phyloP scores from a whole-genome alignment of 2,329 filamentous ascomycete genomes.

The Phyllosticta citribraziliensis region DNA sequence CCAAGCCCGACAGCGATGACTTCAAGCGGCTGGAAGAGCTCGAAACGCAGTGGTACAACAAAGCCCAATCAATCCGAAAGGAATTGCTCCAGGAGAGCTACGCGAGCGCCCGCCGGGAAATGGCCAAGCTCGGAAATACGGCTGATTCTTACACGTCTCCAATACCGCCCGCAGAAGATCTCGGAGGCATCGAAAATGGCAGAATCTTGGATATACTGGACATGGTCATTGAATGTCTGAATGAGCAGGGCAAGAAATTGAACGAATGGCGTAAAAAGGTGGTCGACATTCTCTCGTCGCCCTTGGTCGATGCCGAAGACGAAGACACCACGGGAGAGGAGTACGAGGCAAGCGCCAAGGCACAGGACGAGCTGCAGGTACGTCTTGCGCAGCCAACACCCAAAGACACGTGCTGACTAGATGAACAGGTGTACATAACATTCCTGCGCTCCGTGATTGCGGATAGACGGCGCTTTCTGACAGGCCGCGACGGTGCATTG shows the following conservation, averaged over 20 bases:
- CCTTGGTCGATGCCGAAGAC: slow-evolving; percentile 72
- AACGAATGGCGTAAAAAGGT: slow-evolving; percentile 67
- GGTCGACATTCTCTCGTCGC: slow-evolving; percentile 59
- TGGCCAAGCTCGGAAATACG: slow-evolving; percentile 45
- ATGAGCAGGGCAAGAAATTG: slow-evolving; percentile 61
- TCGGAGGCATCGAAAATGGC: slow-evolving; percentile 63
- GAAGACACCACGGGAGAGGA: slow-evolving; percentile 80
- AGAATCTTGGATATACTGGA: slow-evolving; percentile 57
- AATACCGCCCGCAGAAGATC: slow-evolving; percentile 36
- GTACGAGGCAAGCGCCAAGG: slow-evolving; percentile 75
- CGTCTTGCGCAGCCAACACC: not conserved
- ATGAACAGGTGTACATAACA: slow-evolving; percentile 75
- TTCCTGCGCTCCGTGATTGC: slow-evolving; percentile 64
- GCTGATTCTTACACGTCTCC: not conserved
- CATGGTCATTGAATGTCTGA: slow-evolving; percentile 54
- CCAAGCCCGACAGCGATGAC: slow-evolving; percentile 55
- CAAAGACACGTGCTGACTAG: not conserved
- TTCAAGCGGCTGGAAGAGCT: slow-evolving; percentile 57
- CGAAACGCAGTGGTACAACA: slow-evolving; percentile 66
- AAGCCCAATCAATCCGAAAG: slow-evolving; percentile 64
- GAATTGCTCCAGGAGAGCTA: slow-evolving; percentile 60
- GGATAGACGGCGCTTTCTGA: slow-evolving; percentile 67
- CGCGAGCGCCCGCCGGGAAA: slow-evolving; percentile 51
- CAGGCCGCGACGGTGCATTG: slow-evolving; percentile 66
- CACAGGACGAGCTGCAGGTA: slow-evolving; percentile 58